Conservation (phyloP, 805 yeast genomes). For the Monosporozyma solicola region DNA sequence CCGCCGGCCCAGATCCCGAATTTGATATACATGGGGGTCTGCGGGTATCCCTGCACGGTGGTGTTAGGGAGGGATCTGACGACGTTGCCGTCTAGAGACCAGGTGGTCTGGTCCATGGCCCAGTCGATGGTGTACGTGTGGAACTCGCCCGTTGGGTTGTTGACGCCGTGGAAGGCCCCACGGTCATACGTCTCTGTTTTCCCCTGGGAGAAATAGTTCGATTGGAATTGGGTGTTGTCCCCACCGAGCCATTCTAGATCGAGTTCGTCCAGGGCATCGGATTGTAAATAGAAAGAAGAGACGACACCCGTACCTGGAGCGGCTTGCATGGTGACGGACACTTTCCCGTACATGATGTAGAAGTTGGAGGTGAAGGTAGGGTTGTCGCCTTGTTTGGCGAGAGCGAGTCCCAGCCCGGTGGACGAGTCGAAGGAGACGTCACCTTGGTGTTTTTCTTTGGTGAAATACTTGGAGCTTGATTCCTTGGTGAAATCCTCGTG, state of each 20-base stretch:
- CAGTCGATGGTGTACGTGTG: constrained; percentile 83
- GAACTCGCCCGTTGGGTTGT: constrained; percentile 44
- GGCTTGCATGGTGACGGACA: constrained; percentile 62
- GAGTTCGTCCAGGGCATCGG: constrained; percentile 82
- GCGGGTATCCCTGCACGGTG: constrained; percentile 70
- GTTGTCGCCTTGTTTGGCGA: constrained; percentile 59
- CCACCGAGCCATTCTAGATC: constrained; percentile 86
- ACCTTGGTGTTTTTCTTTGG: constrained; percentile 35
- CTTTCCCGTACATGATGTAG: constrained; percentile 82
- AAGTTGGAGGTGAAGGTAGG: constrained; percentile 72
- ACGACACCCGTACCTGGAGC: constrained; percentile 74
- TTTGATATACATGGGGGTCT: constrained; percentile 72
- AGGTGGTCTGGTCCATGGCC: constrained; percentile 55
- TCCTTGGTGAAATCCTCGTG: constrained; percentile 43
- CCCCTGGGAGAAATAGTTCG: constrained; percentile 78
- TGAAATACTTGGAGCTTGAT: constrained; percentile 33
- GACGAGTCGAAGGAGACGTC: constrained; percentile 37
- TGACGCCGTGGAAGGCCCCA: constrained; percentile 59
- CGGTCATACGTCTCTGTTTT: constrained; percentile 68
- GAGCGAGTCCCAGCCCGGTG: constrained; percentile 55
- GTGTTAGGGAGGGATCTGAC: constrained; percentile 54
- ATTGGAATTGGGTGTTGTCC: constrained; percentile 63
- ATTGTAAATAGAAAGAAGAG: constrained; percentile 70
- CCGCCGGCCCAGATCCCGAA: constrained; percentile 82
- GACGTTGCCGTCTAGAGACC: constrained; percentile 63